Evolutionary conservation across 2,329 filamentous ascomycete species (phyloP), one percentile per base, ranked within the genome.

Genomic region (Waltergamsia citrina): DNA sequence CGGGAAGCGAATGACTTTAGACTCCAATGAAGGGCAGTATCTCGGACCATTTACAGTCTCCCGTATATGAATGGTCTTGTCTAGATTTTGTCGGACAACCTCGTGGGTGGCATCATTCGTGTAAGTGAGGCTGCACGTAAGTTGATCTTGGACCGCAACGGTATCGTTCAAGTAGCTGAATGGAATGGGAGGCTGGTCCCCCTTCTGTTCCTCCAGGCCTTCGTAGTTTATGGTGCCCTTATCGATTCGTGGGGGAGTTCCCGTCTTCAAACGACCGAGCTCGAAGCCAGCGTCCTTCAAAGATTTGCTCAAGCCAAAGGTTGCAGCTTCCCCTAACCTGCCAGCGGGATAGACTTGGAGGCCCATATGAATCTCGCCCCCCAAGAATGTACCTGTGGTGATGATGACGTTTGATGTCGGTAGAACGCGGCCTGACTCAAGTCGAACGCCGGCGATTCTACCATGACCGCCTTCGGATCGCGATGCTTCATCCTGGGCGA

Each of bases 341-440:
- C 92, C 92, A 0, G 92, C 84, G 0, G 92, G 88, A 51, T 77
- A 94, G 4, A 71, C 73, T 34, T 94, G 74, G 7, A 96, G 63
- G 0, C 87, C 92, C 41, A 98, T 93, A 48, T 98, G 92, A 41
- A 98, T 98, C 57, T 98, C 92, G 14, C 88, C 92, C 9, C 90
- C 83, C 5, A 98, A 61, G 51, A 98, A 98, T 0, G 92, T 98
- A 1, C 92, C 92, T 0, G 92, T 98, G 0, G 92, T 96, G 45
- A 98, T 95, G 17, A 98, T 74, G 23, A 96, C 88, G 41, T 81
- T 79, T 30, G 71, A 76, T 1, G 90, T 85, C 2, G 78, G 72
- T 42, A 98, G 73, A 12, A 94, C 65, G 53, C 93, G 81, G 20
- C 92, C 92, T 30, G 84, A 85, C 53, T 95, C 90, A 22, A 98